A percentile compares a stretch with the other conserved stretches of the same genome.
phyloP scores from a whole-genome alignment of 495 filamentous ascomycete genomes.

The Elasticomyces elasticus region DNA sequence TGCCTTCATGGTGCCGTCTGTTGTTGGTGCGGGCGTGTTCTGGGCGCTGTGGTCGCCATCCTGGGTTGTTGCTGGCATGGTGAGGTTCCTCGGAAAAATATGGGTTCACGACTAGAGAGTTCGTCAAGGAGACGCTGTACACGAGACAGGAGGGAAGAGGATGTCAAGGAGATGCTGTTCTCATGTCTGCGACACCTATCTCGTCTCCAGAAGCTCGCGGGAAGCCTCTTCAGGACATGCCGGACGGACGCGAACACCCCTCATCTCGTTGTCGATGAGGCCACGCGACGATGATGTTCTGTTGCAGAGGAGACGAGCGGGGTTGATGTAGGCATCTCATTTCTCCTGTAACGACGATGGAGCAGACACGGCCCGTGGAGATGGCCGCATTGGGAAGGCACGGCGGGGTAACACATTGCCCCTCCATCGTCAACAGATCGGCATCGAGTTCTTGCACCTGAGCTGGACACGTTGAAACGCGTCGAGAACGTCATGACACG shows the following conservation, averaged over 20 bases:
- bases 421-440: background rate
- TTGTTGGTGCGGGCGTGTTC: slow-evolving; percentile 20
- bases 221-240: background rate
- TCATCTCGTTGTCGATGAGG: background rate
- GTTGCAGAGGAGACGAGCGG: background rate
- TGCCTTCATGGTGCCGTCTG: slow-evolving; percentile 29
- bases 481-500: no score
- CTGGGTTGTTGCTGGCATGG: slow-evolving; percentile 5
- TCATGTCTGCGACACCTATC: no score
- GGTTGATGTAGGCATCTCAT: no score
- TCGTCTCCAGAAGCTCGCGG: no score
- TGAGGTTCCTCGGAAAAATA: background rate
- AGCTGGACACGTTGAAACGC: no score
- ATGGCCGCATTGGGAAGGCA: background rate
- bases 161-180: background rate
- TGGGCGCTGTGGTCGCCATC: slow-evolving; percentile 5
- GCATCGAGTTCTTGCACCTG: no score
- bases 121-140: background rate
- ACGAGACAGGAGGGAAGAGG: background rate
- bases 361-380: no score
- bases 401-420: background rate
- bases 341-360: no score
- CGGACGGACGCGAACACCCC: background rate
- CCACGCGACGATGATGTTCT: background rate
- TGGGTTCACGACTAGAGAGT: no score